Base-by-base conservation (phyloP, 306 rosid genomes). In the Vicia faba region DNA sequence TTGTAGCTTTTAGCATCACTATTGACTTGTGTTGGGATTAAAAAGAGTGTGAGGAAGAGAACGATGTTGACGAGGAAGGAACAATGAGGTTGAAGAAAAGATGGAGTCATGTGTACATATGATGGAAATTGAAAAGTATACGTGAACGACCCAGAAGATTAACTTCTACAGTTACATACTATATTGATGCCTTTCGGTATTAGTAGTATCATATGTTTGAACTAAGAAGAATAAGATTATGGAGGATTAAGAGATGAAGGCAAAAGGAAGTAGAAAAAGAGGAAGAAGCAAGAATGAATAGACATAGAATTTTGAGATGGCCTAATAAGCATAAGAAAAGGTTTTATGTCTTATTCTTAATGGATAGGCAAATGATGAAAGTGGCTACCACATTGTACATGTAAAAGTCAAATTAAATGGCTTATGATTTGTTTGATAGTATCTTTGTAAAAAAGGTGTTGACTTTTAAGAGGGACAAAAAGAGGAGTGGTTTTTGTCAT, bases 31-130 rank as follows among this genome's bases (percentile, higher is more conserved):
- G 25, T 55, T 4, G 80, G 66, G 36, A 67, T 15, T 15, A 59
- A 68, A 60, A 67, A 41, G 16, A 72, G 16, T 2, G 59, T 50
- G 74, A 77, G 68, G 72, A 67, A 63, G 25, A 50, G 36, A 68
- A 78, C 15, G 77, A 51, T 15, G 44, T 55, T 71, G 36, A 68
- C 20, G 59, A 74, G 0, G 61, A 55, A 26, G 56, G 51, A 49
- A 74, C 28, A 65, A 11, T 11, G 36, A 8, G 35, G 61, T 12
- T 25, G 15, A 25, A 23, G 36, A 25, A 54, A 15, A 54, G 60
- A 35, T 25, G 38, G 55, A 72, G 60, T 49, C 75, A 68, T 66
- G 61, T 45, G 25, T 29, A 20, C 11, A 14, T n/a, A 4, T 31
- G 59, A 19, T 43, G 29, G 18, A 62, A 55, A 55, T 55, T 12